Conservation (phyloP, 441 rosid genomes). For the Erodium trifolium region DNA sequence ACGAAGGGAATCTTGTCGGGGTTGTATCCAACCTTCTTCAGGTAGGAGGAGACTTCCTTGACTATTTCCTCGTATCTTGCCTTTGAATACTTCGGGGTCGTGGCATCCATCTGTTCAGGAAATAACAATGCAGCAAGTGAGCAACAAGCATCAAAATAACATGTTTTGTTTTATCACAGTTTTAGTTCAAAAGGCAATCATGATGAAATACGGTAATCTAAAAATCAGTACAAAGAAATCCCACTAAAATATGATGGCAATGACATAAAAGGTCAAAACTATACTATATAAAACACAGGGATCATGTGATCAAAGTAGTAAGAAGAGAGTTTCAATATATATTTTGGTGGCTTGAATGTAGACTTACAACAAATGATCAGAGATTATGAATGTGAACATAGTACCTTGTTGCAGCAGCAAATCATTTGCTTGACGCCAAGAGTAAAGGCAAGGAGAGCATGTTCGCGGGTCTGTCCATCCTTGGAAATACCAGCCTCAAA, state of each 20-base stretch:
- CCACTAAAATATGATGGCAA: not conserved
- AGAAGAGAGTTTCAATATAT: not conserved
- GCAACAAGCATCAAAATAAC: not conserved
- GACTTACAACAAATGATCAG: not conserved
- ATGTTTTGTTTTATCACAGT: not conserved
- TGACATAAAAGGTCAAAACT: not conserved
- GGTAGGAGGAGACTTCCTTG: constrained; percentile 60
- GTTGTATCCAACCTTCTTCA: constrained; percentile 29
- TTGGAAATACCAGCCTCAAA: constrained; percentile 67
- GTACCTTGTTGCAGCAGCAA: constrained; percentile 71
- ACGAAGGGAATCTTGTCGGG: too few relatives aligned
- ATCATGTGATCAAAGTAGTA: too few relatives aligned
- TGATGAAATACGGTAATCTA: too few relatives aligned
- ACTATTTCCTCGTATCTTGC: constrained; percentile 60
- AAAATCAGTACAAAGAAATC: too few relatives aligned
- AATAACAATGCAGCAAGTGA: not conserved
- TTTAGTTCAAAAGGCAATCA: not conserved
- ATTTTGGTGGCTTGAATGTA: not conserved
- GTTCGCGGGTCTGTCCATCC: constrained; percentile 74
- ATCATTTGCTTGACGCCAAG: constrained; percentile 84
- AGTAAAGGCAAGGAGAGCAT: constrained; percentile 64
- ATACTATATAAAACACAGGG: not conserved
- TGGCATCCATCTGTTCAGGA: constrained; percentile 58
- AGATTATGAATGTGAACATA: not conserved
- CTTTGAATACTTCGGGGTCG: constrained; percentile 61